Evolutionary conservation across 2,329 filamentous ascomycete genomes (phyloP).

Genomic region (Cryoendolithus antarcticus): DNA sequence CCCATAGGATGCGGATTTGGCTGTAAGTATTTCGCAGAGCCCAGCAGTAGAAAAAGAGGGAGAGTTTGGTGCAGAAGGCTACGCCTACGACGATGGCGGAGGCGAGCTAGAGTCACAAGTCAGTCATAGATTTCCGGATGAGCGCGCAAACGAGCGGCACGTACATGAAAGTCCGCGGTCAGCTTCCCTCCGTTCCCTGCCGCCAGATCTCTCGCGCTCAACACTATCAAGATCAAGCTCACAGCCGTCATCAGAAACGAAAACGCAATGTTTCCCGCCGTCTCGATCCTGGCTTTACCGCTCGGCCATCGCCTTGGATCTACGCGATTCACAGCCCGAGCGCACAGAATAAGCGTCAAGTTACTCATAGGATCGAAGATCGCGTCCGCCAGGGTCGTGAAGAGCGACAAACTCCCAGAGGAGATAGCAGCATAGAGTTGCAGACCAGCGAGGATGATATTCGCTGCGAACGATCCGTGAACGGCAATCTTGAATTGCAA

Average conservation of each 20-base stretch:
- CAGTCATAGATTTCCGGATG: background rate
- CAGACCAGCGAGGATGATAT: slow-evolving; percentile 29
- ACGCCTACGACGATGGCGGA: slow-evolving; percentile 74
- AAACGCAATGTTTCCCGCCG: slow-evolving; percentile 89
- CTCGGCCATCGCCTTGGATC: slow-evolving; percentile 79
- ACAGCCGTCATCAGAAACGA: slow-evolving; percentile 93
- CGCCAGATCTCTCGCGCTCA: slow-evolving; percentile 62
- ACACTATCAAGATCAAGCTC: slow-evolving; percentile 82
- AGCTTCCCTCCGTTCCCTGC: slow-evolving; percentile 33
- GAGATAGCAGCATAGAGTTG: slow-evolving; percentile 82
- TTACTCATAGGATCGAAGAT: slow-evolving; percentile 90
- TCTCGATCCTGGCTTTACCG: slow-evolving; percentile 88
- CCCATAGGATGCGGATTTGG: slow-evolving; percentile 85
- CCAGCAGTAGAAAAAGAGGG: slow-evolving; percentile 85
- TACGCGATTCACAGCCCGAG: slow-evolving; percentile 77
- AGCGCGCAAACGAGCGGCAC: background rate
- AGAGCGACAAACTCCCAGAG: slow-evolving; percentile 84
- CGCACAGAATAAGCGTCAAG: slow-evolving; percentile 71
- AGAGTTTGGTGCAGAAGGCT: slow-evolving; percentile 75
- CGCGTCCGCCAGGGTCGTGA: slow-evolving; percentile 94
- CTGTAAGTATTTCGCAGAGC: slow-evolving; percentile 80
- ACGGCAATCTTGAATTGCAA: slow-evolving; percentile 61
- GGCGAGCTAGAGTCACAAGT: slow-evolving; percentile 39
- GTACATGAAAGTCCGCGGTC: slow-evolving; percentile 5
- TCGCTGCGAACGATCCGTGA: slow-evolving; percentile 55